Evolutionary conservation across 2,329 filamentous ascomycete species (phyloP), one percentile per base, ranked within the genome.

Genomic region (Pyrenochaeta sp.): DNA sequence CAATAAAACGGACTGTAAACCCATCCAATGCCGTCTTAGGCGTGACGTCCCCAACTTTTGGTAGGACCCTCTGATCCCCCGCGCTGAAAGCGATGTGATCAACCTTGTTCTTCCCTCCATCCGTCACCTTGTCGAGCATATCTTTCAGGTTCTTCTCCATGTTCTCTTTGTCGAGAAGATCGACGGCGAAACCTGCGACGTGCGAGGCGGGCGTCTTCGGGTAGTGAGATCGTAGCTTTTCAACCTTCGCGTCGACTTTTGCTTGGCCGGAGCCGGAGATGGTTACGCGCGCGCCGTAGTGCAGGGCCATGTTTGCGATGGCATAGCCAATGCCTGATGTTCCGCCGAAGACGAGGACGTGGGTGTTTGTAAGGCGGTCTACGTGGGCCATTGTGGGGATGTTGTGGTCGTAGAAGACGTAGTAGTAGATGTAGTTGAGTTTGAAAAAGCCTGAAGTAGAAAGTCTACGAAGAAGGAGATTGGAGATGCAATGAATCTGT

Each of bases 301-400:
- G 84, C 37, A 90, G 72, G 3, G 80, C 77, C 22, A 83, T 83
- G 77, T 86, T 83, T 45, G 88, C 88, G 5, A 88, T 84, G 52
- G 79, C 83, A 62, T 83, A 86, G 32, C 88, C 89, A 39, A 91
- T 89, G 46, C 88, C 88, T 40, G 85, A 83, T 0, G 86, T 86
- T 37, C 87, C 89, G 39, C 88, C 89, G 52, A 91, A 81, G 70
- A 91, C 75, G 37, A 91, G 82, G 67, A 89, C 77, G 61, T 78
- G 80, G 30, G 77, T 68, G 61, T 77, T 76, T 45, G 76, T 67
- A 47, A 86, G 81, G 68, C 84, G 84, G 67, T 85, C 84, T 32
- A 50, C 57, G 56, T 75, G 74, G 19, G 74, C 72, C 72, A 75
- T 75, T 57, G 6, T 46, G 25, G 5, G 36, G 36, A 19, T 8